A percentile compares a stretch with the other conserved stretches of the same genome.
Evolutionary conservation across 495 filamentous ascomycete genomes (phyloP).

Genomic region (Penicillium bovifimosum): DNA sequence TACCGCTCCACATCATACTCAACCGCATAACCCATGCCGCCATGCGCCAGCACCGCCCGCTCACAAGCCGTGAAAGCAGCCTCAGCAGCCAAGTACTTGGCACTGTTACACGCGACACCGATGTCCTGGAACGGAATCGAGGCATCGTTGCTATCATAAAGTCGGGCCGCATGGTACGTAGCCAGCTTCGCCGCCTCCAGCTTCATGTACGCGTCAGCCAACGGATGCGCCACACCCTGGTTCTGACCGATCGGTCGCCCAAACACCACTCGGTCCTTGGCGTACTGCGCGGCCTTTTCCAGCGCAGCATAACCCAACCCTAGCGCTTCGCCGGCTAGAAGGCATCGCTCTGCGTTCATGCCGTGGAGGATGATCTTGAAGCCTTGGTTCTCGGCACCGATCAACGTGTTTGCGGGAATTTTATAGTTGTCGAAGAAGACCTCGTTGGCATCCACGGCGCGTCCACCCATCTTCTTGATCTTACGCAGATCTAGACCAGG

Average conservation of each 20-base stretch:
- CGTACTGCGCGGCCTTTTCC: conserved; percentile 58
- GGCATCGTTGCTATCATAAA: conserved; percentile 60
- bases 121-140: conserved; percentile 56
- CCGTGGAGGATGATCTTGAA: conserved; percentile 77
- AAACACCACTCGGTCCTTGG: conserved; percentile 64
- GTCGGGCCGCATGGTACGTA: conserved; percentile 69
- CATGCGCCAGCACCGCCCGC: conserved; percentile 58
- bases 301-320: conserved; percentile 73
- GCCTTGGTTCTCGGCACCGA: conserved; percentile 65
- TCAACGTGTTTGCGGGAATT: conserved; percentile 54
- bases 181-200: conserved; percentile 74
- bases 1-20: conserved; percentile 79
- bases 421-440: conserved; percentile 75
- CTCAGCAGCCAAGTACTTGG: conserved; percentile 76
- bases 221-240: conserved; percentile 69
- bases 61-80: conserved; percentile 73
- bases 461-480: conserved; percentile 78
- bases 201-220: conserved; percentile 70
- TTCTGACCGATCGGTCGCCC: conserved; percentile 67
- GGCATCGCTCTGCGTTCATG: conserved; percentile 78
- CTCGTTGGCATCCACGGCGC: conserved; percentile 76
- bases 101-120: conserved; percentile 68
- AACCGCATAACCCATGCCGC: conserved; percentile 73
- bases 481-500: conserved; percentile 56
- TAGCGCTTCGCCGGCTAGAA: conserved; percentile 71